Base-by-base conservation (phyloP, 805 yeast genomes). In the Nakazawaea siamensis region DNA sequence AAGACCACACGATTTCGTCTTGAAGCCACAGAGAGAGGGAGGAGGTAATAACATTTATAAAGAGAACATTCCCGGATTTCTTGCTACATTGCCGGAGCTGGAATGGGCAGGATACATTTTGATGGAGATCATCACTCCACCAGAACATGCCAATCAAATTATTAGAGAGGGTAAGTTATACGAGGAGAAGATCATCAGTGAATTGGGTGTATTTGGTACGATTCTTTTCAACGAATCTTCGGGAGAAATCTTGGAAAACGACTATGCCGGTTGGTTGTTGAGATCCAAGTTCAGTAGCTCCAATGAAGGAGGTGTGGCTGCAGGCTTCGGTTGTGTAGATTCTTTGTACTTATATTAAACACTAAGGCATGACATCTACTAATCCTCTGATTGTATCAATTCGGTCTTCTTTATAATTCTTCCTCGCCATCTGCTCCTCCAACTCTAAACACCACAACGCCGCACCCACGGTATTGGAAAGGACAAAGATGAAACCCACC, bases 281-380 rank as follows among this genome's bases (percentile, higher is more conserved):
- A 76, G 98, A 60, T 82, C 96, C 1, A 92, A 92, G 56, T 75
- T 87, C 38, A 80, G 84, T 44, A 63, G 80, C 3, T 81, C 94
- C 35, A 79, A 92, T 57, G 99, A 92, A 62, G 98, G 98, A 25
- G 99, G 99, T 26, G 97, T 92, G 23, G 97, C 97, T 16, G 98
- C 98, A 12, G 99, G 99, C 1, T 90, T 84, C 58, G 99, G 97
- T 5, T 87, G 97, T 57, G 84, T 92, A 27, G 98, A 92, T 57
- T 82, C 87, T 50, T 67, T 87, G 24, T 73, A 76, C 41, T 60
- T 85, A 27, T 65, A 68, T 40, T 59, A 50, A 18, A 9, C 15
- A 11, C 20, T 9, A 23, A n/a, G 24, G 24, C 35, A 37, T 27
- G 5, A 37, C 24, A 4, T 19, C 11, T 5, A 37, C 18, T 16